Evolutionary conservation across 495 filamentous ascomycete species (phyloP), one percentile per base, ranked within the genome.

Genomic region (Penicillium lagena): DNA sequence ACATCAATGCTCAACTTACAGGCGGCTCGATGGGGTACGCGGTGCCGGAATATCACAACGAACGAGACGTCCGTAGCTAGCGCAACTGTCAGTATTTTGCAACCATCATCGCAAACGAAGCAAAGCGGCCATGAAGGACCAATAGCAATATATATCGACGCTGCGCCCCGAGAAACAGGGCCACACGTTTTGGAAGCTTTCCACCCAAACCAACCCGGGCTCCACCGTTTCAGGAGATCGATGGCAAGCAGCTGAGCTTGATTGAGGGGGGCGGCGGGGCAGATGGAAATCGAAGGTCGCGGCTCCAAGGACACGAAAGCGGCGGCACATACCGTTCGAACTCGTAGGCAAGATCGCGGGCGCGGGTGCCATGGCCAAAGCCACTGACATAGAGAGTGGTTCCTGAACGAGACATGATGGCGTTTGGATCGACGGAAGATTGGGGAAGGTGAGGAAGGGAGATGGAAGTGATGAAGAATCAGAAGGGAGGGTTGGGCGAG

Each of bases 271-370:
- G 13, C 48, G 57, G 35, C 39, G 43, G 47, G 41, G 34, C 33
- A 40, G 15, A 34, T 45, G 35, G 43, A 39, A 14, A 43, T 31
- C 39, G 39, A 31, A 27, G 35, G 40, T 42, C 49, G 49, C 37
- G 39, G 46, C 27, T 44, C 53, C 44, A 40, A 49, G 45, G 51
- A 59, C 52, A 61, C 54, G 60, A 56, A 64, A 55, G 48, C 66
- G 72, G 77, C 78, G 72, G 62, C 55, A 90, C 86, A 78, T 94
- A 98, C 94, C 91, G 87, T 87, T 96, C 90, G 86, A 96, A 96
- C 80, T 99, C 93, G 87, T 96, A 97, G 76, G 93, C 93, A 70
- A 99, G 89, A 74, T 99, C 93, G 80, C 94, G 89, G 65, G 93
- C 93, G 76, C 93, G 90, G 66, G 93, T 99, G 61, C 93, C 94